Evolutionary conservation across 1,284 basidiomycete species (phyloP).

Genomic region (Pseudomicrostroma phylloplanum): DNA sequence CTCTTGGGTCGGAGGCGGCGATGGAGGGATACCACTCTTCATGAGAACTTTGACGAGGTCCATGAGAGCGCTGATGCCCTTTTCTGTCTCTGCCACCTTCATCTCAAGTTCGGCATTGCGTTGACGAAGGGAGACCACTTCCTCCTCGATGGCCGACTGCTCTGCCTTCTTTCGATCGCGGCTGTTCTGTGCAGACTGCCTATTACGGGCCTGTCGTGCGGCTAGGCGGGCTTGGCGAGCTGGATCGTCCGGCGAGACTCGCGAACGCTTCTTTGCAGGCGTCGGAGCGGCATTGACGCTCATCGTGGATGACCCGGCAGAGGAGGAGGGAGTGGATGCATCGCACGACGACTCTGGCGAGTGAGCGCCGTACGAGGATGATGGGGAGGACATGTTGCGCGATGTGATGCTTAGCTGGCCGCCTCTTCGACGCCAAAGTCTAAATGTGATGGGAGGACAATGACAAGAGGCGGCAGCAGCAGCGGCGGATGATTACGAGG

Average conservation of each 20-base stretch:
- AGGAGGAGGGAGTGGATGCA: no score
- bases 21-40: neutral
- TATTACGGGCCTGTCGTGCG: conserved; percentile 46
- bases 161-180: conserved; percentile 46
- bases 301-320: no score
- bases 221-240: conserved; percentile 41
- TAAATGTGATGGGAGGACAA: no score
- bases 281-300: neutral
- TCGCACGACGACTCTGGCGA: no score
- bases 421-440: no score
- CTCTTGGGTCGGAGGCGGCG: neutral
- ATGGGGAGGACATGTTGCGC: no score
- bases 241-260: conserved; percentile 25
- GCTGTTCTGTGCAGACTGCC: conserved; percentile 45
- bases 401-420: no score
- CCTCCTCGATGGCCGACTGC: conserved; percentile 35
- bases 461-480: no score
- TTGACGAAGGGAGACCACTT: conserved; percentile 22
- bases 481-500: no score
- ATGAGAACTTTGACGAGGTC: conserved; percentile 24
- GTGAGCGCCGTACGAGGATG: no score
- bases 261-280: neutral
- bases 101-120: conserved; percentile 31
- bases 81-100: conserved; percentile 22
- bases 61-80: conserved; percentile 16